A percentile compares a stretch with the other conserved stretches of the same genome.
phyloP scores from a whole-genome alignment of 1,284 basidiomycete species.

The Pseudozyma hubeiensis region DNA sequence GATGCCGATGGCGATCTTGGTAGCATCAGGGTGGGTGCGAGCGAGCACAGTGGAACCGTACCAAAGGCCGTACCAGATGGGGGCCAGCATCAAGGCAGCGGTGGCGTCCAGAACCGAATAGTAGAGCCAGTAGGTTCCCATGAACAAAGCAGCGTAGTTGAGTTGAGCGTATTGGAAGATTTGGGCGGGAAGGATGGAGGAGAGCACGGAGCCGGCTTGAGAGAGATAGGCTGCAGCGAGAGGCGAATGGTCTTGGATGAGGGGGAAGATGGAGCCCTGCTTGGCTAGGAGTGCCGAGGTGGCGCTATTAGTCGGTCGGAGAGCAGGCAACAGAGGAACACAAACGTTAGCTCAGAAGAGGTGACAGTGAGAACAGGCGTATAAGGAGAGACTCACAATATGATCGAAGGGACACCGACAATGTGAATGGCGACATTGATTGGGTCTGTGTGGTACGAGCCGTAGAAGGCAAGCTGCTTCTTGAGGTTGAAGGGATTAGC shows the following conservation, averaged over 20 bases:
- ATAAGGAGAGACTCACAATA: slow-evolving; percentile 30
- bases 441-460: slow-evolving; percentile 60
- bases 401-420: slow-evolving; percentile 59
- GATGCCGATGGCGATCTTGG: slow-evolving; percentile 34
- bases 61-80: slow-evolving; percentile 49
- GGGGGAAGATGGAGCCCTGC: slow-evolving; percentile 41
- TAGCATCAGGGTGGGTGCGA: slow-evolving; percentile 32
- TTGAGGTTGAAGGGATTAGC: slow-evolving; percentile 53
- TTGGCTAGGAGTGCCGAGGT: slow-evolving; percentile 33
- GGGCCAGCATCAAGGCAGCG: slow-evolving; percentile 49
- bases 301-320: slow-evolving; percentile 10
- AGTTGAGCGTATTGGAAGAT: slow-evolving; percentile 42
- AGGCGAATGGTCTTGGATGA: slow-evolving; percentile 34
- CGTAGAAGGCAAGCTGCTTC: slow-evolving; percentile 62
- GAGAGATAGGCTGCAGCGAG: slow-evolving; percentile 43
- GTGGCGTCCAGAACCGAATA: slow-evolving; percentile 54
- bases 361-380: no score
- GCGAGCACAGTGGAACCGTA: slow-evolving; percentile 31
- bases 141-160: slow-evolving; percentile 39
- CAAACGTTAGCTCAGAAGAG: neutral
- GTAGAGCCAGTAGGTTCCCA: slow-evolving; percentile 56
- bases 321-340: neutral
- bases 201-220: slow-evolving; percentile 21
- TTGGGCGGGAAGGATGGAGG: slow-evolving; percentile 23
- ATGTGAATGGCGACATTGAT: slow-evolving; percentile 64